These are phyloP conservation scores for Sesbania bispinosa DNA, from an alignment of 306 rosid genomes.

Conservation along the genomic window DNA sequence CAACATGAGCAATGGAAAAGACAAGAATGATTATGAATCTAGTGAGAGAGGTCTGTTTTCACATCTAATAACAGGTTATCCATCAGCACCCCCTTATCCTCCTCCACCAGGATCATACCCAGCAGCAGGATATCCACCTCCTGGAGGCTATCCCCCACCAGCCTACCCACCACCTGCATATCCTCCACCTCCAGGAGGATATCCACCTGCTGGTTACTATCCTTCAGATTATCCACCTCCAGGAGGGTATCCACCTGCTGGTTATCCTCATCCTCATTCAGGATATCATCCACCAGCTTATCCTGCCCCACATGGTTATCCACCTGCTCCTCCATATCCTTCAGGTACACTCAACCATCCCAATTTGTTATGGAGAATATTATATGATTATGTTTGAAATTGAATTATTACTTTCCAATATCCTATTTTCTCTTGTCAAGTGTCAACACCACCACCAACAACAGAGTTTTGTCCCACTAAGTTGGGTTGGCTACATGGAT, in stretches of 20 bases:
- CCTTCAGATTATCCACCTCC: too few relatives aligned
- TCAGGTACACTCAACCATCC: slow-evolving; percentile 23
- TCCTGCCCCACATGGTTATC: slow-evolving; percentile 34
- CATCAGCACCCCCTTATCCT: slow-evolving; percentile 33
- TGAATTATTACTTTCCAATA: not conserved
- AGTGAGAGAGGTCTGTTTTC: slow-evolving; percentile 41
- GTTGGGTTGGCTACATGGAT: not conserved
- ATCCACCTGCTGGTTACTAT: slow-evolving; percentile 22
- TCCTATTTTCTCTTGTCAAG: not conserved
- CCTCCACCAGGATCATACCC: slow-evolving; percentile 39
- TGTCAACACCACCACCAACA: not conserved
- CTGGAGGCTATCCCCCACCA: slow-evolving; percentile 24
- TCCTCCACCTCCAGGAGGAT: not conserved
- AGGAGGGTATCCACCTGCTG: too few relatives aligned
- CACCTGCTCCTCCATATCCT: slow-evolving; percentile 9
- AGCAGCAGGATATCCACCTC: slow-evolving; percentile 27
- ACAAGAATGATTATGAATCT: slow-evolving; percentile 30
- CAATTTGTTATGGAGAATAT: not conserved
- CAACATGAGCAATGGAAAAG: slow-evolving; percentile 34
- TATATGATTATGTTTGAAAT: not conserved
- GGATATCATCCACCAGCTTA: slow-evolving; percentile 32
- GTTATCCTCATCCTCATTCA: slow-evolving; percentile 32
- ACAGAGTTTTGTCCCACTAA: not conserved
- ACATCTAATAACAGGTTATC: slow-evolving; percentile 31
- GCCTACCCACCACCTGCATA: slow-evolving; percentile 30